Evolutionary conservation across 2,329 filamentous ascomycete species (phyloP), one percentile per base, ranked within the genome.

Genomic region (Fusarium ambrosium): DNA sequence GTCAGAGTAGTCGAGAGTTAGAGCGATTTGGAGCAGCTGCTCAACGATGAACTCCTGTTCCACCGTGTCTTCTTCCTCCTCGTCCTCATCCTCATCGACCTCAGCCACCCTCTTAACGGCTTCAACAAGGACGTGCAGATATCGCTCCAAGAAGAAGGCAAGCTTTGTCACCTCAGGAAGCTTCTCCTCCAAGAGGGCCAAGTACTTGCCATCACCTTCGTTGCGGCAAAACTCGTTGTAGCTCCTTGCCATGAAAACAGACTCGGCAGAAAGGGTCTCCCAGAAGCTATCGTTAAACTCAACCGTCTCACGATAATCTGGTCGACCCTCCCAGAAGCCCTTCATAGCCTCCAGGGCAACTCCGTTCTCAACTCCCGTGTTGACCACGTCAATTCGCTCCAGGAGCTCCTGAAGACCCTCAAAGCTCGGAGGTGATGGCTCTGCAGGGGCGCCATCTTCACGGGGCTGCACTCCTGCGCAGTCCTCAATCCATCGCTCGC

Each of bases 401-500:
- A 99, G 87, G 0, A 99, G 89, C 82, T 99, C 97, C 4, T 97
- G 89, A 7, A 99, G 87, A 0, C 93, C 95, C n/a, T 96, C 92
- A 11, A 97, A 89, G 69, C 89, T 96, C 0, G 94, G 93, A 1
- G 89, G 88, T 1, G 89, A 88, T 7, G 89, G 84, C 68, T 91
- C 88, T 18, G 84, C 84, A 6, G 88, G 87, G 58, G 88, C 88
- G 34, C 89, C 89, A 11, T 89, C 90, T 20, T 87, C 87, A 59
- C 90, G 89, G 41, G 92, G 89, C 9, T 88, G 86, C 2, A 89
- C 87, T 3, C 92, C 92, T 7, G 94, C 95, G 78, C 95, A 98
- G 80, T 98, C 95, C 80, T 98, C 96, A 71, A 99, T 96, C 97
- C 97, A 99, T n/a, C 95, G 91, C 80, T 98, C 95, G 71, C 93